Base-by-base conservation (phyloP, 306 rosid genomes). In the Pterocarpus macrocarpus region DNA sequence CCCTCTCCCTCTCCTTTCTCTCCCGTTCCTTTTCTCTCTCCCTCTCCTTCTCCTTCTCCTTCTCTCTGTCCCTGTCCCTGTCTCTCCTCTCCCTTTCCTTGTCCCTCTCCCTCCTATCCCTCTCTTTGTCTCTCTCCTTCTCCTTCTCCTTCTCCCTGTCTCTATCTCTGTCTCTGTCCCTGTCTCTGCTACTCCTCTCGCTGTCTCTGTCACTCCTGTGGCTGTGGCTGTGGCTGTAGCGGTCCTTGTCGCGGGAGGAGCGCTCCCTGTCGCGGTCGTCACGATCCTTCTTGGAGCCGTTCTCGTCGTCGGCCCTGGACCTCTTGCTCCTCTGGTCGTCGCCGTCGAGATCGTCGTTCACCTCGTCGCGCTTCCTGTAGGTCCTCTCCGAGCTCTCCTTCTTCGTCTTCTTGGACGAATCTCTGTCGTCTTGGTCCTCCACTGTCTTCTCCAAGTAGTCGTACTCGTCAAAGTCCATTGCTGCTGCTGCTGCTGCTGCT, bases 401-500 rank as follows among this genome's bases (percentile, higher is more conserved):
- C 83, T 83, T 76, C 9, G 47, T 43, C 85, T 84, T 84, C 90
- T 81, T 79, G 73, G 85, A 84, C 47, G 86, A 79, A 39, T 88
- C 96, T 10, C 83, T 79, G 57, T 89, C 93, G 7, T 90, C 94
- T 50, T 49, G 85, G 69, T 90, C 98, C 91, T 91, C 97, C 79
- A 95, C 99, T 0, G 97, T 83, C 87, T 93, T 92, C 89, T 95
- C 99, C 92, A 95, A 84, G 85, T 95, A 95, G 70, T 93, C 98
- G 80, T 95, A 95, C 92, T 92, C 99, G 87, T 93, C 99, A 82
- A 95, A 95, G 34, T 93, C 99, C 99, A 95, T 95, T 12, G 56
- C 5, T 49, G 13, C 35, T 13, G 58, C 22, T 12, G 56, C 5
- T 49, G 13, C 35, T 13, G 58, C 22, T 56, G 17, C 47, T 63